phyloP scores from a whole-genome alignment of 768 basidiomycete species.

The Tricholomella constricta region DNA sequence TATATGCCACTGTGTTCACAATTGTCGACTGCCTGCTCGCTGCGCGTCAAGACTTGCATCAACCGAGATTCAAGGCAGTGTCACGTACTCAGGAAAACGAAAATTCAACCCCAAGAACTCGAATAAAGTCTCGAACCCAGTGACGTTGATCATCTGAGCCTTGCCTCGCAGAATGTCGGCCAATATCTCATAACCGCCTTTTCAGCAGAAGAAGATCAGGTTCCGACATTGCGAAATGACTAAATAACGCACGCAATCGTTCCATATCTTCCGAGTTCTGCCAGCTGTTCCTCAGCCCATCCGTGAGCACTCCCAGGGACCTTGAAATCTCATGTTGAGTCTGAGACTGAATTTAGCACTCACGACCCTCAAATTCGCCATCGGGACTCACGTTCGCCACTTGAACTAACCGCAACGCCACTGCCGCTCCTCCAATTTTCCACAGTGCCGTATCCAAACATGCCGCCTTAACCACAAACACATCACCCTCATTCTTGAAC shows the following conservation, averaged over 20 bases:
- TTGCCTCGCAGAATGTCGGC: constrained; percentile 74
- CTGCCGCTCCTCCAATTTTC: constrained; percentile 80
- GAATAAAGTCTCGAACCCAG: constrained; percentile 80
- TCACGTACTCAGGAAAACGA: constrained; percentile 71
- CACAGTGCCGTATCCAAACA: constrained; percentile 77
- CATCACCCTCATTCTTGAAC: constrained; percentile 49
- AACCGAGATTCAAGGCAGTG: neutral
- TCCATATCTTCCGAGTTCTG: constrained; percentile 96
- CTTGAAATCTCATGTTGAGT: constrained; percentile 77
- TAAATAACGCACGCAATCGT: constrained; percentile 62
- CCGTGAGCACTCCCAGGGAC: constrained; percentile 70
- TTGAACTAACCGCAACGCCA: constrained; percentile 74
- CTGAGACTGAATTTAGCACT: constrained; percentile 37
- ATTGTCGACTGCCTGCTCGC: constrained; percentile 72
- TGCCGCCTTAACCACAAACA: constrained; percentile 58
- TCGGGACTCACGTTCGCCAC: constrained; percentile 60
- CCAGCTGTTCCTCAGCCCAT: constrained; percentile 85
- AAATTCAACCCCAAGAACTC: constrained; percentile 87
- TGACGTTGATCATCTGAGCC: constrained; percentile 72
- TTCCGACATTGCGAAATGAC: neutral
- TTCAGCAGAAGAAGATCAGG: neutral
- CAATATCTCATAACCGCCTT: constrained; percentile 89
- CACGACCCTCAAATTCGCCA: constrained; percentile 40
- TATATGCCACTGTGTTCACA: constrained; percentile 80
- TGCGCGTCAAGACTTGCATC: neutral